Evolutionary conservation across 306 rosid species (phyloP).

Genomic region (Potentilla sterilis): DNA sequence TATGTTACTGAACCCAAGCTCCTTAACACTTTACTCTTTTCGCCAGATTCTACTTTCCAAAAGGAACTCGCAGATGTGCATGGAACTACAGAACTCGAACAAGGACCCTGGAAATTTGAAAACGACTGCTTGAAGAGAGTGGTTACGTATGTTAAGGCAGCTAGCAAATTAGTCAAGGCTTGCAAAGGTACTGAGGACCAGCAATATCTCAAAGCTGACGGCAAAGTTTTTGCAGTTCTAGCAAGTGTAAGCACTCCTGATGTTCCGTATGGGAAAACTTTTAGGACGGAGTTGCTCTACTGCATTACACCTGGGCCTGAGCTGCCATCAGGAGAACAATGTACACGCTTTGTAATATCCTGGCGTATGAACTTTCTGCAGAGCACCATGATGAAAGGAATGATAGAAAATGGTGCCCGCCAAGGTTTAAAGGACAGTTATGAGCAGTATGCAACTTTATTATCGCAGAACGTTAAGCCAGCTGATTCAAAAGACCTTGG

Average conservation of each 20-base stretch:
- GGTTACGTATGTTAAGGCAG: conserved; percentile 65
- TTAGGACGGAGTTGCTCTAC: conserved; percentile 68
- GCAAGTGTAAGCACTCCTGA: conserved; percentile 77
- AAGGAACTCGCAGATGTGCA: conserved; percentile 59
- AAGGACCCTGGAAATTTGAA: conserved; percentile 72
- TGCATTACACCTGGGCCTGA: conserved; percentile 87
- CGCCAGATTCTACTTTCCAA: conserved; percentile 55
- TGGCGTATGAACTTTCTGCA: conserved; percentile 88
- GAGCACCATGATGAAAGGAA: conserved; percentile 97
- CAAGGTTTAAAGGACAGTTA: conserved; percentile 91
- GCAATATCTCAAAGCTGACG: conserved; percentile 78
- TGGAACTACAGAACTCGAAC: conserved; percentile 64
- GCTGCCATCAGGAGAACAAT: conserved; percentile 67
- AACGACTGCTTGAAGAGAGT: conserved; percentile 54
- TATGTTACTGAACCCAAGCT: conserved; percentile 63
- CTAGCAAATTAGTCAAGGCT: conserved; percentile 73
- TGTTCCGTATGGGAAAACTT: conserved; percentile 81
- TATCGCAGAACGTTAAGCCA: conserved; percentile 65
- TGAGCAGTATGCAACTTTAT: conserved; percentile 59
- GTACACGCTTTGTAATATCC: conserved; percentile 74
- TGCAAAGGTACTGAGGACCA: conserved; percentile 82
- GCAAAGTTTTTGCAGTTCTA: conserved; percentile 62
- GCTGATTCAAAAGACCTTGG: conserved; percentile 81
- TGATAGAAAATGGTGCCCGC: conserved; percentile 89
- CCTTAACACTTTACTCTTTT: conserved; percentile 63